Conservation (phyloP, 192 early-diverging fungal genomes). For the Linnemannia hyalina region DNA sequence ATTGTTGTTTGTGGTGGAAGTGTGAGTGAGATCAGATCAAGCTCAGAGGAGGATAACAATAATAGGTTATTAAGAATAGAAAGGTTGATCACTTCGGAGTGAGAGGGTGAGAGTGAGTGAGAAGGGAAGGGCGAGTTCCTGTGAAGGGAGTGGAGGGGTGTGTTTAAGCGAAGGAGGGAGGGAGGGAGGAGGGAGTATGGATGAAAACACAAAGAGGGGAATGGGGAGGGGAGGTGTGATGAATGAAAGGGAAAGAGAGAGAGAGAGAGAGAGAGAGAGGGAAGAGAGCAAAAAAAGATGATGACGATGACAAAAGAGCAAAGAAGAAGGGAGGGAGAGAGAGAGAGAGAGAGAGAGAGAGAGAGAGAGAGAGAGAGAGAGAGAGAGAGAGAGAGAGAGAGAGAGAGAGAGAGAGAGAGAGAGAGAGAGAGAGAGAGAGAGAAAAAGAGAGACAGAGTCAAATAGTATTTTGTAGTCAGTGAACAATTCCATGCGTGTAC, state of each 20-base stretch:
- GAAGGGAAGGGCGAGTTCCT: not conserved
- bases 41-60: not conserved
- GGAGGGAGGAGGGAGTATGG: not conserved
- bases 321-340: not conserved
- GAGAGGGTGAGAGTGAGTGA: not conserved
- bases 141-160: not conserved
- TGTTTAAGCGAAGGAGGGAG: not conserved
- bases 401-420: constrained; percentile 8
- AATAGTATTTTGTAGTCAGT: not conserved
- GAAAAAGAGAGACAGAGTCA: constrained; percentile 5
- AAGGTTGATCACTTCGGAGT: not conserved
- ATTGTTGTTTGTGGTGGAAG: not conserved
- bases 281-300: not conserved
- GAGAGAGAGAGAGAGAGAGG: not conserved
- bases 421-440: constrained; percentile 6
- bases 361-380: no score
- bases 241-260: no score
- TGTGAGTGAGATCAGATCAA: not conserved
- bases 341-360: no score
- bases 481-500: not conserved
- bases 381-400: constrained; percentile 5
- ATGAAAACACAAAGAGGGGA: no score
- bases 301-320: not conserved
- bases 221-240: not conserved
- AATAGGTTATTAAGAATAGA: no score